Conservation (phyloP, 495 filamentous ascomycete genomes). For the Glarea lozoyensis region DNA sequence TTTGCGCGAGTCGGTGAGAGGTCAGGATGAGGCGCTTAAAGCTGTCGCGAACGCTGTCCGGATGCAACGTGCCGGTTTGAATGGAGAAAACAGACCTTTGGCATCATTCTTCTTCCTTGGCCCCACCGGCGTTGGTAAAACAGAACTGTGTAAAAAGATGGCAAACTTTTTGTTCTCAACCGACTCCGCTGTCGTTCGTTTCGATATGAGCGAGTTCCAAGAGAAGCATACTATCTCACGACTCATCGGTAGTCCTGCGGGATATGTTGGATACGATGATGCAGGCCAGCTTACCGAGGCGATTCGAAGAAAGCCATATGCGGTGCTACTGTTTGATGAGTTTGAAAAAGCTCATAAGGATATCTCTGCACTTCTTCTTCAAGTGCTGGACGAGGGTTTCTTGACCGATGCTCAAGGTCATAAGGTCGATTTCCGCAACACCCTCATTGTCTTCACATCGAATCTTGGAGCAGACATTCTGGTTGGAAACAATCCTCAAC, state of each 20-base stretch:
- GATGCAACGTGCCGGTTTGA: conserved; percentile 87
- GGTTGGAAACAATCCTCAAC: conserved; percentile 46
- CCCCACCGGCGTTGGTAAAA: conserved; percentile 94
- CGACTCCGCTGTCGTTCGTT: conserved; percentile 79
- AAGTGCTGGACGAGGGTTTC: conserved; percentile 95
- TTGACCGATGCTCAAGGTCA: conserved; percentile 93
- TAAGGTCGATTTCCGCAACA: conserved; percentile 93
- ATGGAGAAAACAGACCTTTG: conserved; percentile 80
- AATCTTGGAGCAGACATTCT: conserved; percentile 80
- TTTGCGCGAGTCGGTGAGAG: conserved; percentile 73
- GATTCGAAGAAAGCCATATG: conserved; percentile 90
- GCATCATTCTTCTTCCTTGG: conserved; percentile 98
- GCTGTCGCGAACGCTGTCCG: conserved; percentile 90
- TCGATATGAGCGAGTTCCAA: conserved; percentile 97
- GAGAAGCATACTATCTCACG: conserved; percentile 94
- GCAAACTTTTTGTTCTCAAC: conserved; percentile 89
- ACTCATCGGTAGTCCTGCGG: conserved; percentile 85
- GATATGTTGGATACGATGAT: conserved; percentile 95
- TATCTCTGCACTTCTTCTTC: conserved; percentile 86
- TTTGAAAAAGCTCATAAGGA: conserved; percentile 97
- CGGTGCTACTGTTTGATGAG: conserved; percentile 90
- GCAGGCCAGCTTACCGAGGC: conserved; percentile 95
- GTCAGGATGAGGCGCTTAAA: conserved; percentile 87
- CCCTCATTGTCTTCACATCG: conserved; percentile 89
- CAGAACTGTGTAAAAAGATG: conserved; percentile 93